Evolutionary conservation across 805 yeast genomes (phyloP).

Genomic region (Yarrowia osloensis): DNA sequence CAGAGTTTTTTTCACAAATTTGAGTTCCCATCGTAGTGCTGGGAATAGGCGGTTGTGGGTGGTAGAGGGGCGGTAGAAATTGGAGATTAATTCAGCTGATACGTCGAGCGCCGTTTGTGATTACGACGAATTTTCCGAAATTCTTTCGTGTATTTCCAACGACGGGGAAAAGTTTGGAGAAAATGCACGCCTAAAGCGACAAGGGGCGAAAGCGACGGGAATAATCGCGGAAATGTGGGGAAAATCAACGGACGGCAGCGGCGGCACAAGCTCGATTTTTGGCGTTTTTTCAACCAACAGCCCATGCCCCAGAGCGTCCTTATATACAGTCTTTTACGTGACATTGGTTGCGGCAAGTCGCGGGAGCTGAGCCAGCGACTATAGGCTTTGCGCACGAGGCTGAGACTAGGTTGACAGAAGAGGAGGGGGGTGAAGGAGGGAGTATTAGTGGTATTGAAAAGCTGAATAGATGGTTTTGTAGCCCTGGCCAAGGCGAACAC

Average conservation of each 20-base stretch:
- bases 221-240: not conserved
- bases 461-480: not conserved
- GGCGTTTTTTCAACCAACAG: not conserved
- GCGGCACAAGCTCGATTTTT: not conserved
- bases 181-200: not conserved
- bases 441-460: not conserved
- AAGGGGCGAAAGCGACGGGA: not conserved
- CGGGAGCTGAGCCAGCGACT: not conserved
- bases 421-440: not conserved
- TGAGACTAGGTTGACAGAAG: conserved; percentile 14
- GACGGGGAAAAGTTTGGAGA: not conserved
- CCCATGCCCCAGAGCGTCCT: too few species aligned
- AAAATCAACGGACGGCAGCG: not conserved
- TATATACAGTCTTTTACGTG: not conserved
- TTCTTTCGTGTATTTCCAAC: too few species aligned
- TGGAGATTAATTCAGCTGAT: not conserved
- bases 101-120: too few species aligned
- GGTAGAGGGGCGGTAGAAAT: not conserved
- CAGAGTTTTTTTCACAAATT: conserved; percentile 18
- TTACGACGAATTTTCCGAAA: not conserved
- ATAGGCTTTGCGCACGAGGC: conserved; percentile 25
- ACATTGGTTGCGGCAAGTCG: not conserved
- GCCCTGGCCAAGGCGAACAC: not conserved
- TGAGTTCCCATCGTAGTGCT: conserved; percentile 7
- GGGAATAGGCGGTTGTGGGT: not conserved